Evolutionary conservation across 495 filamentous ascomycete species (phyloP).

Genomic region (Trichoderma reesei): DNA sequence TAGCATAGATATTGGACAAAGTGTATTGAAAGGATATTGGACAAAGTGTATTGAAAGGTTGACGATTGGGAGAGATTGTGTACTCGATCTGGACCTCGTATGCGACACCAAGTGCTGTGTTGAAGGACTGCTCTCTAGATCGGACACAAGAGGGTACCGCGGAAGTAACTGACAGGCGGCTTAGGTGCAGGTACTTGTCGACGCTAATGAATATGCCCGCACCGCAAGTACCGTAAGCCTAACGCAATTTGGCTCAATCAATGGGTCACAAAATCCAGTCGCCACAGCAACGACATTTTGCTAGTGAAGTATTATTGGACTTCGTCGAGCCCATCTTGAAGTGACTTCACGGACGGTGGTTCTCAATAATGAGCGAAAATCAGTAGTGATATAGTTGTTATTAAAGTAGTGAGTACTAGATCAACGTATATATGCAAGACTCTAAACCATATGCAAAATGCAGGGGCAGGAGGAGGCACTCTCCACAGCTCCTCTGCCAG

Average conservation of each 20-base stretch:
- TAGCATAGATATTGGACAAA: neutral
- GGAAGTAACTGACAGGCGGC: too few species aligned
- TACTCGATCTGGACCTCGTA: too few species aligned
- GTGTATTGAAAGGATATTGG: neutral
- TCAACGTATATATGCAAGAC: neutral
- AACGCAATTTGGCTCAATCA: neutral
- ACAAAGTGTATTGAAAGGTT: neutral
- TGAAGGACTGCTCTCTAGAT: too few species aligned
- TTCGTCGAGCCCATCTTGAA: neutral
- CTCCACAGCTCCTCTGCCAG: neutral
- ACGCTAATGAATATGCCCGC: neutral
- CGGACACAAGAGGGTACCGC: too few species aligned
- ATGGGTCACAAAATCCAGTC: neutral
- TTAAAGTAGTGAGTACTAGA: neutral
- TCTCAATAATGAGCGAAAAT: too few species aligned
- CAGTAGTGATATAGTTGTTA: neutral
- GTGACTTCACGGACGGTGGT: neutral
- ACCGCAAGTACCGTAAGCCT: neutral
- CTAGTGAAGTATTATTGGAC: neutral
- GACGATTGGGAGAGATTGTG: too few species aligned
- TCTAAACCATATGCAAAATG: neutral
- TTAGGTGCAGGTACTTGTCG: too few species aligned
- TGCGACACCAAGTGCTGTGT: too few species aligned
- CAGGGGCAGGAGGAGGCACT: neutral
- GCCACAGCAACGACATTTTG: neutral